phyloP scores from a whole-genome alignment of 2,329 filamentous ascomycete species.

The Bipolaris bicolor region DNA sequence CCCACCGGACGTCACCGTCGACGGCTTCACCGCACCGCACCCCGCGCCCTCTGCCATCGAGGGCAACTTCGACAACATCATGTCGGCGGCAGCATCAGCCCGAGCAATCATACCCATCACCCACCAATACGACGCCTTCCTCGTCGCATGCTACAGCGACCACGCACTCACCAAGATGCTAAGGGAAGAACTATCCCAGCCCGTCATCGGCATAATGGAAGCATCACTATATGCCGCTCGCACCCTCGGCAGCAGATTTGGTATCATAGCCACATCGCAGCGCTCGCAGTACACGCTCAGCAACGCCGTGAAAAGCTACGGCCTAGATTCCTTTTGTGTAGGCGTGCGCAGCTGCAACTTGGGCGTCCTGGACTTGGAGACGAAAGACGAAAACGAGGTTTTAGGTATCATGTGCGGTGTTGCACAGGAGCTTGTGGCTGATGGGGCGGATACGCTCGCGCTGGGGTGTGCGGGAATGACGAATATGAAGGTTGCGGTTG shows the following conservation, averaged over 20 bases:
- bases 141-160: slow-evolving; percentile 58
- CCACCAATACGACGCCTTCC: slow-evolving; percentile 54
- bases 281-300: neutral
- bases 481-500: slow-evolving; percentile 54
- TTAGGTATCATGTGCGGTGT: slow-evolving; percentile 49
- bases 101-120: slow-evolving; percentile 55
- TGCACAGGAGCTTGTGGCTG: slow-evolving; percentile 48
- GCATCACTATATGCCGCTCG: slow-evolving; percentile 57
- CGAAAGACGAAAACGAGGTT: slow-evolving; percentile 49
- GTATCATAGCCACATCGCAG: neutral
- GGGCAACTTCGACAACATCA: slow-evolving; percentile 57
- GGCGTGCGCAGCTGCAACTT: slow-evolving; percentile 53
- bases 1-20: slow-evolving; percentile 55
- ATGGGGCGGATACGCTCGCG: slow-evolving; percentile 53
- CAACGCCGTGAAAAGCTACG: slow-evolving; percentile 38
- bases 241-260: slow-evolving; percentile 53
- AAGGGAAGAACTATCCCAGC: slow-evolving; percentile 54
- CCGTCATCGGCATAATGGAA: slow-evolving; percentile 60
- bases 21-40: slow-evolving; percentile 58
- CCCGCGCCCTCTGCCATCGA: slow-evolving; percentile 60
- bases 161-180: slow-evolving; percentile 57
- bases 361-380: slow-evolving; percentile 55
- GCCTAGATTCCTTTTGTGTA: slow-evolving; percentile 52
- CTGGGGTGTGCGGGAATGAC: slow-evolving; percentile 60
- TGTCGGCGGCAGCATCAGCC: slow-evolving; percentile 57